Base-by-base conservation (phyloP, 1,284 basidiomycete species). In the Puccinia brachypodii region DNA sequence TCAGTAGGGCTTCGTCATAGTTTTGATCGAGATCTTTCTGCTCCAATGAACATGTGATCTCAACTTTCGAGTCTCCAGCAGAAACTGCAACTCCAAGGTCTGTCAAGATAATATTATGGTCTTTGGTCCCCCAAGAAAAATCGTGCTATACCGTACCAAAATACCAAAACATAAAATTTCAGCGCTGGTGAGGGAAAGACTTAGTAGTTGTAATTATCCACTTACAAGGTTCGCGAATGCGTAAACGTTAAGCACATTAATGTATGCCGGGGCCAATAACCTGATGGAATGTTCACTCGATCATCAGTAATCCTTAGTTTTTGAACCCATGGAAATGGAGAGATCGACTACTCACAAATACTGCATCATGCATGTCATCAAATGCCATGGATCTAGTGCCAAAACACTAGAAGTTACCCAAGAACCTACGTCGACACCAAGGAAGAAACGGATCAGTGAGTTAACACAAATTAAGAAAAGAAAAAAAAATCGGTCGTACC, bases 1-100 rank as follows among this genome's bases (percentile, higher is more conserved):
- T 94, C 82, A 91, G 89, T 56, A 98, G 89, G 0, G 95, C 92
- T 84, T 96, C 93, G 86, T 95, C 92, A 86, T 98, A 99, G 31
- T 94, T 91, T 60, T 89, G 90, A 85, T 98, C 94, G 82, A 94
- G 92, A 86, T 96, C 95, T 2, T 92, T 92, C 78, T 93, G 92
- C 76, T 93, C 93, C 0, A 93, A 91, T 2, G 93, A 90, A 84
- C 98, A 90, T 84, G 95, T 93, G 80, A 98, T 92, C 85, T 97
- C 94, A 58, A 98, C 92, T 84, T 92, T 89, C 47, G 89, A 91
- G 85, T 93, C 91, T 85, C 93, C 92, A 33, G 92, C 90, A 9
- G 87, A 88, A 9, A 88, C 87, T 16, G 88, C 89, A 25, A 85
- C 85, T n/a, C 87, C 87, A 40, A 86, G 82, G 76, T 86, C 86